Conservation (phyloP, 148 eudicot species). For the Oxyria digyna region DNA sequence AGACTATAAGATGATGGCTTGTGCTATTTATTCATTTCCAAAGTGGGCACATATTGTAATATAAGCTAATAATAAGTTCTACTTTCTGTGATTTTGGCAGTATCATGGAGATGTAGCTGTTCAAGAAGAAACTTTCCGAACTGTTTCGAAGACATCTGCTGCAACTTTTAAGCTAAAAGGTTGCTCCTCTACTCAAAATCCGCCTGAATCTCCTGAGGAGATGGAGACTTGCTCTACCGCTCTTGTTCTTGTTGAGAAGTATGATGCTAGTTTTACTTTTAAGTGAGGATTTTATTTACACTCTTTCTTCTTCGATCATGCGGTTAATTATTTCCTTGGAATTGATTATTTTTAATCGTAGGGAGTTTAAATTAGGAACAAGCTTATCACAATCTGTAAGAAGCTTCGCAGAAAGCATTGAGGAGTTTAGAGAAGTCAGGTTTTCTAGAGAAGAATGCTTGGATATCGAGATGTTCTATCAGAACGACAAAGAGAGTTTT, state of each 20-base stretch:
- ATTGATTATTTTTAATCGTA: not conserved
- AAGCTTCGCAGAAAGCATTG: slow-evolving; percentile 31
- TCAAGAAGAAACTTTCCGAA: not conserved
- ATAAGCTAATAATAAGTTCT: not conserved
- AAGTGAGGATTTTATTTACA: slow-evolving; percentile 36
- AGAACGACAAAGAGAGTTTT: slow-evolving; percentile 24
- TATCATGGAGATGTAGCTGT: not conserved
- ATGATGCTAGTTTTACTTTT: slow-evolving; percentile 1
- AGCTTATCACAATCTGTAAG: slow-evolving; percentile 15
- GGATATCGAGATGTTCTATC: slow-evolving; percentile 28
- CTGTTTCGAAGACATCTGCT: not conserved
- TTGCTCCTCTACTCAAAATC: slow-evolving; percentile 27
- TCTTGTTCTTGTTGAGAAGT: not conserved
- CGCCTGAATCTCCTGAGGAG: slow-evolving; percentile 15
- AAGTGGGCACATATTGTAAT: not conserved
- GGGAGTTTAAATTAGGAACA: slow-evolving; percentile 14
- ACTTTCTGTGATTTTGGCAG: not conserved
- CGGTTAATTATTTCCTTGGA: not conserved
- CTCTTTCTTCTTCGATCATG: not conserved
- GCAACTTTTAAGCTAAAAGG: slow-evolving; percentile 14
- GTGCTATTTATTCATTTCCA: not conserved
- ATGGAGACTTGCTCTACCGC: not conserved
- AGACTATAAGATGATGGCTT: not conserved
- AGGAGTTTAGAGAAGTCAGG: slow-evolving; percentile 28
- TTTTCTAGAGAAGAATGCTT: slow-evolving; percentile 33